Percentiles rank a stretch among this genome's conserved stretches.
phyloP scores from a whole-genome alignment of 2,329 filamentous ascomycete genomes.

The Dryadomyces sulphureus region DNA sequence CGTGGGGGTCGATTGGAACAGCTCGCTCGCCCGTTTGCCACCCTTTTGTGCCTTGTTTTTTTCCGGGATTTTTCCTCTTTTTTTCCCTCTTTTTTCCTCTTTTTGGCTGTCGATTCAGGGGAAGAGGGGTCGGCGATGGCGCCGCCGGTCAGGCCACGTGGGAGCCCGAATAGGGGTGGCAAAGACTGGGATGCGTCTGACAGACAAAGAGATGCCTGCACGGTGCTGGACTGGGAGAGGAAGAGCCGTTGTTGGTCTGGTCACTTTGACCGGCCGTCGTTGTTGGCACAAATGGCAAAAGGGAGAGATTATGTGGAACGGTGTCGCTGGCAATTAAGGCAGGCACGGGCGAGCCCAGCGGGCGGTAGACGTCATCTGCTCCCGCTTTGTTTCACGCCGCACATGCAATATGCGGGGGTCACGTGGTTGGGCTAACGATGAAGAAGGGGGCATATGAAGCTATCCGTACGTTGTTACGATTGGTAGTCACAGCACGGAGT shows the following conservation, averaged over 20 bases:
- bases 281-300: neutral
- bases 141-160: too few relatives aligned
- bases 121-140: neutral
- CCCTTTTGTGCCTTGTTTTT: neutral
- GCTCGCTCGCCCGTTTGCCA: neutral
- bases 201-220: too few relatives aligned
- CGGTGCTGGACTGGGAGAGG: too few relatives aligned
- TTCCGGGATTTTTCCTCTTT: neutral
- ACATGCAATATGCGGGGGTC: too few relatives aligned
- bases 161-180: too few relatives aligned
- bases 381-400: constrained; percentile 3
- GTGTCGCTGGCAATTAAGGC: neutral
- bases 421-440: too few relatives aligned
- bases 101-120: neutral
- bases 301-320: neutral
- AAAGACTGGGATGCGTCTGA: too few relatives aligned
- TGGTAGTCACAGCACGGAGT: too few relatives aligned
- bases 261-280: neutral
- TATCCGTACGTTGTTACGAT: too few relatives aligned
- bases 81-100: neutral
- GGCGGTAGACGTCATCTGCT: neutral
- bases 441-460: too few relatives aligned
- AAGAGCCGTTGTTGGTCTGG: too few relatives aligned
- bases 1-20: neutral
- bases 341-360: neutral